These are phyloP conservation scores for Forsythia viridissima DNA, from an alignment of 257 asterid species.

Conservation along the genomic window DNA sequence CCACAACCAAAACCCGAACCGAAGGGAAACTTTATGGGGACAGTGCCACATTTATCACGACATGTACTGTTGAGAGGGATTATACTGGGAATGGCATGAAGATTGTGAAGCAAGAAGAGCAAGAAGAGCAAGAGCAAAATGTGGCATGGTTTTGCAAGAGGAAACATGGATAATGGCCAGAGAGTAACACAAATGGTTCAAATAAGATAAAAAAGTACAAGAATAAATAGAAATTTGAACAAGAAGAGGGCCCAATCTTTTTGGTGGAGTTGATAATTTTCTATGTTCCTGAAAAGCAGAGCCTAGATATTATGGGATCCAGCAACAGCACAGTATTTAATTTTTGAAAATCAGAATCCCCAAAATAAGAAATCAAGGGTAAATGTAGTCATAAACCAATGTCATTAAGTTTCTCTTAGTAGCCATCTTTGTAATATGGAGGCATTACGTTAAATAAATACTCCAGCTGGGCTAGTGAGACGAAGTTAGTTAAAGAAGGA, in stretches of 20 bases:
- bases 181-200: neutral
- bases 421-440: too few relatives aligned
- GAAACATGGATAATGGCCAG: slow-evolving; percentile 31
- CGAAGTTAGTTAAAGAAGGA: neutral
- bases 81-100: slow-evolving; percentile 48
- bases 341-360: too few relatives aligned
- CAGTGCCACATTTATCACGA: slow-evolving; percentile 46
- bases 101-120: slow-evolving; percentile 23
- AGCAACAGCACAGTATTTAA: slow-evolving; percentile 18
- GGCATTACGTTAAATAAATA: too few relatives aligned
- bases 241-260: slow-evolving; percentile 20
- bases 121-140: slow-evolving; percentile 23
- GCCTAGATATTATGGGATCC: slow-evolving; percentile 44
- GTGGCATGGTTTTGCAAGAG: slow-evolving; percentile 3
- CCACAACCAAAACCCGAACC: slow-evolving; percentile 71
- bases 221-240: neutral
- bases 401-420: too few relatives aligned
- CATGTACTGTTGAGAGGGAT: slow-evolving; percentile 47
- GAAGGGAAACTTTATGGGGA: slow-evolving; percentile 58
- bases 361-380: neutral
- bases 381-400: neutral
- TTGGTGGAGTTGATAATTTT: slow-evolving; percentile 28
- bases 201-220: neutral
- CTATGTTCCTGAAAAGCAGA: slow-evolving; percentile 54
- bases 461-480: too few relatives aligned